Evolutionary conservation across 768 basidiomycete genomes (phyloP), one percentile per base, ranked within the genome.

Genomic region (Porpolomopsis calyptriformis): DNA sequence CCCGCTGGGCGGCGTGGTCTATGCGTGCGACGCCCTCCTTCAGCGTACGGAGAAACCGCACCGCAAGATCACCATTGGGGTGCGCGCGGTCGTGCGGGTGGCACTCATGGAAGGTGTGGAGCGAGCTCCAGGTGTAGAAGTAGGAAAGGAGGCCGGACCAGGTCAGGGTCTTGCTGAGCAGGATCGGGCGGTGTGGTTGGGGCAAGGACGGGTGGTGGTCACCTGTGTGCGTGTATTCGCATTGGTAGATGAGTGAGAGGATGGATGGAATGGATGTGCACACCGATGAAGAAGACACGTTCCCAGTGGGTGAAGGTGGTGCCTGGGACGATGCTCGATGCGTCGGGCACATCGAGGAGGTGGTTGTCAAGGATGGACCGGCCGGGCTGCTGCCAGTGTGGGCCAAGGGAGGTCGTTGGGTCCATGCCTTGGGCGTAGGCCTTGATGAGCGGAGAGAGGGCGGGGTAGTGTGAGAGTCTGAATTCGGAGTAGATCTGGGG

Each of bases 321-420:
- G 29, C 56, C 60, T 4, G 64, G 64, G 46, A 64, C 53, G 40
- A 69, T 53, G 7, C 53, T 49, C 0, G 52, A 53, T 2, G 81
- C 75, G 35, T 73, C 70, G 0, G 81, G 84, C n/a, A 91, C 72
- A 23, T 77, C 76, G 5, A 78, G 68, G 2, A 91, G 73, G 55
- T 85, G 77, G 4, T 70, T 70, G 46, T 85, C 81, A 19, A 91
- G 71, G 50, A 89, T 80, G 0, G 74, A 75, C 10, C 89, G 72
- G 12, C 89, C 89, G 0, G 89, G 88, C 24, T 82, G 78, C 53
- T 90, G 74, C 74, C 86, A 91, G 56, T 87, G 75, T 1, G 78
- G 74, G 1, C 87, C 87, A 4, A 86, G 58, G 34, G 78, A 77
- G 25, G 64, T 71, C 7, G 46, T 40, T 1, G 68, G 70, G 51